Conservation (phyloP, 2,329 filamentous ascomycete species). For the Pseudogymnoascus destructans region DNA sequence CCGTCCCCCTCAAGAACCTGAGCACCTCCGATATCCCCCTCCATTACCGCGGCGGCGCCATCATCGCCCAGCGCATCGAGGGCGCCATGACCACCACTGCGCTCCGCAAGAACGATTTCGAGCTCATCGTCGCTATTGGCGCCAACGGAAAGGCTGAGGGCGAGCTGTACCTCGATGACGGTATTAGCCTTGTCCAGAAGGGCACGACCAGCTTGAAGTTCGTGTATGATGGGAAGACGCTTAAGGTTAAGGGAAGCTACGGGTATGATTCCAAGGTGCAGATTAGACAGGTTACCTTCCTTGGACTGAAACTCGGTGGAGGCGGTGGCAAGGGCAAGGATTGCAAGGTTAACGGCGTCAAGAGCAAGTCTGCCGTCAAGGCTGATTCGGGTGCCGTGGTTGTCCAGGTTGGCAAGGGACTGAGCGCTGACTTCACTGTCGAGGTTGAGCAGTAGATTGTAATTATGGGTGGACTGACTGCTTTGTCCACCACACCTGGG, state of each 20-base stretch:
- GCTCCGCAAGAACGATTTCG: constrained; percentile 52
- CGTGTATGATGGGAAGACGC: constrained; percentile 38
- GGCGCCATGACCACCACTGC: constrained; percentile 50
- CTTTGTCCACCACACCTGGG: not conserved
- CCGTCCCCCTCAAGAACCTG: constrained; percentile 30
- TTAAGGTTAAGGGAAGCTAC: constrained; percentile 41
- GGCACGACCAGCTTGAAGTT: constrained; percentile 47
- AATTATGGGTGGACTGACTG: not conserved
- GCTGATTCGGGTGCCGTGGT: constrained; percentile 11
- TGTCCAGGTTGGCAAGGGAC: constrained; percentile 12
- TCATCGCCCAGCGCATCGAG: constrained; percentile 46
- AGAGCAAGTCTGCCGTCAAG: not conserved
- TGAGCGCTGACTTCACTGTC: constrained; percentile 14
- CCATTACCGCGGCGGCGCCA: constrained; percentile 50
- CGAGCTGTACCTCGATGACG: constrained; percentile 65
- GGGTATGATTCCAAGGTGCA: constrained; percentile 32
- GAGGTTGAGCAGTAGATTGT: constrained; percentile 6
- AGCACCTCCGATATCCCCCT: constrained; percentile 46
- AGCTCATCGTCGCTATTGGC: constrained; percentile 55
- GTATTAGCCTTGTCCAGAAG: constrained; percentile 49
- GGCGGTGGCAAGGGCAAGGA: constrained; percentile 11
- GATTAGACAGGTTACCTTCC: constrained; percentile 37
- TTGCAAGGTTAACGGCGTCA: constrained; percentile 6
- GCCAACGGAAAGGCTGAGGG: constrained; percentile 50
- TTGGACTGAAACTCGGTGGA: constrained; percentile 27